Conservation (phyloP, 257 asterid species). For the Gentiana macrophylla region DNA sequence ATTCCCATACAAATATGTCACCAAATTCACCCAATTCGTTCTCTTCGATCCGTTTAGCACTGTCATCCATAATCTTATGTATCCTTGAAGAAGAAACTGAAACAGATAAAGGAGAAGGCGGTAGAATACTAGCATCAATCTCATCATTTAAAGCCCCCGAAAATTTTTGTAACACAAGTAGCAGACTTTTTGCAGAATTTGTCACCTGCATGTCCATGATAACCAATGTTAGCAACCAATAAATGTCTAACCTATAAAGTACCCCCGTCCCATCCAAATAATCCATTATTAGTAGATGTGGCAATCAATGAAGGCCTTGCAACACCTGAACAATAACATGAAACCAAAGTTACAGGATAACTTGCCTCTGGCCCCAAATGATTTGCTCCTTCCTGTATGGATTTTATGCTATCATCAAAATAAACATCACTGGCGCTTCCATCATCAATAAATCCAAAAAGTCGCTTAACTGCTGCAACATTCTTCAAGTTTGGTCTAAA, state of each 20-base stretch:
- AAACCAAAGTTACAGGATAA: slow-evolving; percentile 16
- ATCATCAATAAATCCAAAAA: slow-evolving; percentile 46
- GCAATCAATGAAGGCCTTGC: not conserved
- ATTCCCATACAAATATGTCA: slow-evolving; percentile 73
- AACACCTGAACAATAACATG: slow-evolving; percentile 11
- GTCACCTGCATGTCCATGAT: slow-evolving; percentile 38
- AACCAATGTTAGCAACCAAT: slow-evolving; percentile 4
- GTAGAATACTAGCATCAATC: slow-evolving; percentile 22
- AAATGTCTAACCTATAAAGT: not conserved
- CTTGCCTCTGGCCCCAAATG: slow-evolving; percentile 33
- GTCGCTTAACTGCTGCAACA: slow-evolving; percentile 49
- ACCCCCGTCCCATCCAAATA: too few species aligned
- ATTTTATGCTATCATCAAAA: slow-evolving; percentile 48
- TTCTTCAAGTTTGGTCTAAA: slow-evolving; percentile 53
- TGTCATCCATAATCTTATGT: slow-evolving; percentile 34
- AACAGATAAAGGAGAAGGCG: slow-evolving; percentile 22
- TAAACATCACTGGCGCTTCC: slow-evolving; percentile 22
- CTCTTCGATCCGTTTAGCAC: slow-evolving; percentile 45
- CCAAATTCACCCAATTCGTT: slow-evolving; percentile 41
- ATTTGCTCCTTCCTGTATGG: slow-evolving; percentile 41
- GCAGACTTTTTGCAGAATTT: slow-evolving; percentile 39
- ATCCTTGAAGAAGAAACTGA: slow-evolving; percentile 46
- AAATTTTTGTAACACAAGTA: slow-evolving; percentile 49
- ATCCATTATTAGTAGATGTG: not conserved
- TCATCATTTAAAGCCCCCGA: slow-evolving; percentile 33